These are phyloP conservation scores for Ustilago cynodontis DNA, from an alignment of 1,284 basidiomycete genomes.

Conservation along the genomic window DNA sequence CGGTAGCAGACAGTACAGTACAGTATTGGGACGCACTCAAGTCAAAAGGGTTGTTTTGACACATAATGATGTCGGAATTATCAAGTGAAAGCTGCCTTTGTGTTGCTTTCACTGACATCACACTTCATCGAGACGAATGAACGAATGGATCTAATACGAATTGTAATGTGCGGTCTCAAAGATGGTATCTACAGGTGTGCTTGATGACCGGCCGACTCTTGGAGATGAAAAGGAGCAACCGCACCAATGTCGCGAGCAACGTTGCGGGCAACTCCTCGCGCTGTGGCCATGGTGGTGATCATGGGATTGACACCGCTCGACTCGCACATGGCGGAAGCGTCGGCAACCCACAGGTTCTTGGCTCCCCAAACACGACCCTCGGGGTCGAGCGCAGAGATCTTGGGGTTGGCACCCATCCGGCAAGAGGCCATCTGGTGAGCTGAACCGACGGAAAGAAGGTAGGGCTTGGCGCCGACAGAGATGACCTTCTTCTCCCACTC, in stretches of 20 bases:
- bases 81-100: no score
- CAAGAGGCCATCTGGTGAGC: slow-evolving; percentile 72
- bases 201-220: slow-evolving; percentile 20
- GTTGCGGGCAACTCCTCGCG: slow-evolving; percentile 64
- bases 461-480: slow-evolving; percentile 51
- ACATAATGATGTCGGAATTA: no score
- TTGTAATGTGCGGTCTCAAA: background rate
- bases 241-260: slow-evolving; percentile 66
- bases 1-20: no score
- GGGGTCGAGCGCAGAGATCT: slow-evolving; percentile 69
- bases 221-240: slow-evolving; percentile 29
- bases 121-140: background rate
- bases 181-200: slow-evolving; percentile 29
- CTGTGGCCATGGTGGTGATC: slow-evolving; percentile 70
- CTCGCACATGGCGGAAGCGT: slow-evolving; percentile 71
- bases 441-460: slow-evolving; percentile 54
- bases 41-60: no score
- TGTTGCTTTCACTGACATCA: no score
- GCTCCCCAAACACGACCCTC: slow-evolving; percentile 71
- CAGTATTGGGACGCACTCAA: no score
- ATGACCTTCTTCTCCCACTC: slow-evolving; percentile 66
- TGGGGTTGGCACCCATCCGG: slow-evolving; percentile 70
- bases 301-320: slow-evolving; percentile 73
- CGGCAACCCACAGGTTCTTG: slow-evolving; percentile 72
- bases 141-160: background rate